Evolutionary conservation across 1,139 yeast species (phyloP), one percentile per base, ranked within the genome.

Genomic region (Blastobotrys illinoisensis): DNA sequence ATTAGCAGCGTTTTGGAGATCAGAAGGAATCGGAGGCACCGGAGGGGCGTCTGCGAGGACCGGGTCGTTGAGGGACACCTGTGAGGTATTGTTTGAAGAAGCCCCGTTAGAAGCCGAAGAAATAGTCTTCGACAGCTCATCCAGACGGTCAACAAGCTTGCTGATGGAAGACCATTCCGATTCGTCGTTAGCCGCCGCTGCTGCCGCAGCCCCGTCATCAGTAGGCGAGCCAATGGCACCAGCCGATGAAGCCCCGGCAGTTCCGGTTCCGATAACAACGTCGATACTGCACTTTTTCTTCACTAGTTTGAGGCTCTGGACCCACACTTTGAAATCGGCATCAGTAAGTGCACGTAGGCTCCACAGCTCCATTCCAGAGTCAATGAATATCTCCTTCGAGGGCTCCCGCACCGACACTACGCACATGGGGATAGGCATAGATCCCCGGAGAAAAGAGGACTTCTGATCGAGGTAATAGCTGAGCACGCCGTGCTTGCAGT

Each of bases 341-440:
- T 71, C 71, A 54, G 79, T 82, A 47, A 79, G 72, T 0, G 97
- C 88, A 63, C 86, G 87, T 60, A 93, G 75, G 50, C 82, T 83
- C 99, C 99, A 93, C 14, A 88, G 83, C 68, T 93, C 99, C 84
- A 93, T 85, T 1, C 99, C 99, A 0, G 97, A 89, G 69, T 93
- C 98, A 59, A 93, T 79, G 53, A 86, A 85, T 50, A 93, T 83
- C 63, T 87, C 87, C 52, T 82, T 74, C 24, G 81, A 80, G 53
- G 80, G 79, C 28, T 82, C 77, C 63, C 86, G 85, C 1, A 96
- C 97, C 56, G 95, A 82, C 2, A 93, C 82, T 23, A 87, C 88
- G 9, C 96, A 83, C 49, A 86, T 79, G 53, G 80, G 82, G 49
- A 93, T 82, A 19, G 95, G 95, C 89, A 93, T 90, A 64, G 89